Conservation (phyloP, 441 rosid species). For the Jatropha multifida region DNA sequence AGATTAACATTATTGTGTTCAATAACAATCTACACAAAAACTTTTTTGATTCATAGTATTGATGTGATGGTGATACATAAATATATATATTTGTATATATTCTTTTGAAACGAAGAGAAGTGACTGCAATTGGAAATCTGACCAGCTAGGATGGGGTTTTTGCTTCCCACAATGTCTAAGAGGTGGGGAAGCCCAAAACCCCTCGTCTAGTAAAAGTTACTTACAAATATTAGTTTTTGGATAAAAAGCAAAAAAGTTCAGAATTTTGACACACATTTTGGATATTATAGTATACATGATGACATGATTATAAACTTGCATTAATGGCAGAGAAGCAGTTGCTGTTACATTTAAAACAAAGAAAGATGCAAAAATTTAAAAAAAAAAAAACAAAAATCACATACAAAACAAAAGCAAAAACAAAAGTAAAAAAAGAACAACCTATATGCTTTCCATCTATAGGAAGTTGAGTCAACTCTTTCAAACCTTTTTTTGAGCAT, state of each 20-base stretch:
- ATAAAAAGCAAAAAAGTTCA: background rate
- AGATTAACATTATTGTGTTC: slow-evolving; percentile 19
- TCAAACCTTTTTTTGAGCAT: slow-evolving; percentile 18
- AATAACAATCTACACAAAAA: background rate
- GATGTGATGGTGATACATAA: slow-evolving; percentile 19
- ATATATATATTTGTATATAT: too few species aligned
- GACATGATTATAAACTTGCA: slow-evolving; percentile 25
- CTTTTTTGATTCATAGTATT: slow-evolving; percentile 12
- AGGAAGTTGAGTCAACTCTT: slow-evolving; percentile 30
- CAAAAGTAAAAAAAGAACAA: slow-evolving; percentile 7
- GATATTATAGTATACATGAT: slow-evolving; percentile 1
- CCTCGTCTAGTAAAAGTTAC: background rate
- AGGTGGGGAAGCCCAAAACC: background rate
- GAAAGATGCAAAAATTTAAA: too few species aligned
- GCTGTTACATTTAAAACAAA: slow-evolving; percentile 12
- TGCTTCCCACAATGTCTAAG: slow-evolving; percentile 5
- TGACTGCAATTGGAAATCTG: background rate
- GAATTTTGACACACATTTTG: background rate
- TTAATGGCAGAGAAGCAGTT: slow-evolving; percentile 8
- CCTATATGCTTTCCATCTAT: slow-evolving; percentile 35
- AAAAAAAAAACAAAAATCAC: background rate
- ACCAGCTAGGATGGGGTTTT: background rate
- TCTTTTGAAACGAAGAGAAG: background rate
- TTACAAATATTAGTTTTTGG: too few species aligned
- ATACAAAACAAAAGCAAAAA: background rate